phyloP scores from a whole-genome alignment of 176 grass and related monocot genomes.

The Oryza nivara region DNA sequence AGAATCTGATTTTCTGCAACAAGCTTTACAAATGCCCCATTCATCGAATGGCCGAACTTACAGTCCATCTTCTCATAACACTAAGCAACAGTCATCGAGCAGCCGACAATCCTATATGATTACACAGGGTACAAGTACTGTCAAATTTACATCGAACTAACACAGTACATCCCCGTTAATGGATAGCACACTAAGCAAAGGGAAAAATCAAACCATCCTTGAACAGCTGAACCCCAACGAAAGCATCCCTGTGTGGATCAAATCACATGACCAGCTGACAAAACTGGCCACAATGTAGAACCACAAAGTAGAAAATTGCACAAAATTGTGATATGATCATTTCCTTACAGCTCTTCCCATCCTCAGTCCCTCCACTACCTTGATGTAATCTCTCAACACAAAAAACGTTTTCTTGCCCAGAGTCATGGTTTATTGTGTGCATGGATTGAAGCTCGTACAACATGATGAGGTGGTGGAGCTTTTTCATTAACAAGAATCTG shows the following conservation, averaged over 20 bases:
- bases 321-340: background rate
- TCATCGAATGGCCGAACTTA: background rate
- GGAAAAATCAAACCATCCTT: background rate
- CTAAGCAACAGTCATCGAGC: no score
- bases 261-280: background rate
- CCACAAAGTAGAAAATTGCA: background rate
- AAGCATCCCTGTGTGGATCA: background rate
- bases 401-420: background rate
- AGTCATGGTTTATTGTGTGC: conserved; percentile 56
- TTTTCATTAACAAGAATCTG: conserved; percentile 78
- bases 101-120: background rate
- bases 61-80: background rate
- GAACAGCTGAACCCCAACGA: background rate
- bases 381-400: background rate
- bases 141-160: background rate
- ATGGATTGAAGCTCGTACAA: conserved; percentile 46
- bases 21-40: no score
- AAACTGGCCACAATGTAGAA: background rate
- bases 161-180: background rate
- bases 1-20: no score
- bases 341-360: background rate
- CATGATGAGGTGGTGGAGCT: conserved; percentile 46
- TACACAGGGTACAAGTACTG: no score
- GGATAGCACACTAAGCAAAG: conserved; percentile 1
- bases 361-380: no score